Evolutionary conservation across 495 filamentous ascomycete species (phyloP), one percentile per base, ranked within the genome.

Genomic region (Copromyces sp.): DNA sequence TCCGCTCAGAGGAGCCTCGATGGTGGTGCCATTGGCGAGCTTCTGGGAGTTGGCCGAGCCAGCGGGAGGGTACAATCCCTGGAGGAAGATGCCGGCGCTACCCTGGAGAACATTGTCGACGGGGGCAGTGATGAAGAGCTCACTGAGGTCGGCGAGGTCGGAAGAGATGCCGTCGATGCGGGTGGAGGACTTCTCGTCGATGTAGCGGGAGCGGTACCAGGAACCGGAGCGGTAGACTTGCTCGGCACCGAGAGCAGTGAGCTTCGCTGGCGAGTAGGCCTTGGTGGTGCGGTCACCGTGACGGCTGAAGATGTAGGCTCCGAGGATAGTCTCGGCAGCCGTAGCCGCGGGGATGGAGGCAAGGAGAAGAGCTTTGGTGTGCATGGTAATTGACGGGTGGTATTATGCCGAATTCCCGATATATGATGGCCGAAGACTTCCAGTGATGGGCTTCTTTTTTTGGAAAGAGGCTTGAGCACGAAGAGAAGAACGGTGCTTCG

Each of bases 11-110:
- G 93, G 93, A 45, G 84, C 82, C 4, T 85, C 77, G 24, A 88
- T 78, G n/a, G 74, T 75, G 35, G 85, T 85, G 70, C 87, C 87
- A 81, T 94, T 90, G 37, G 90, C 87, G 6, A 94, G 82, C 65
- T 80, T 83, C 68, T 85, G 83, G 32, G 81, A 76, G 24, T 84
- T 80, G 68, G 78, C 80, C 14, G 78, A 32, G 38, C 88, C 88
- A 29, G 87, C 83, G 3, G 93, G 92, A 17, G 93, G 93, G 77
- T 96, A 97, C 9, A 96, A 83, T 9, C 90, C 93, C 82, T 94
- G 92, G 77, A 95, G 84, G 77, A 95, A 96, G 7, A 89, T 91
- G 75, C 90, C 85, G 2, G 91, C 91, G 5, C 91, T 91, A 24
- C 86, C 89, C 79, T 90, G 87, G 59, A 93, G 83, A 20, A 92